phyloP scores from a whole-genome alignment of 768 basidiomycete species.

The Hemileccinum rubropunctum region DNA sequence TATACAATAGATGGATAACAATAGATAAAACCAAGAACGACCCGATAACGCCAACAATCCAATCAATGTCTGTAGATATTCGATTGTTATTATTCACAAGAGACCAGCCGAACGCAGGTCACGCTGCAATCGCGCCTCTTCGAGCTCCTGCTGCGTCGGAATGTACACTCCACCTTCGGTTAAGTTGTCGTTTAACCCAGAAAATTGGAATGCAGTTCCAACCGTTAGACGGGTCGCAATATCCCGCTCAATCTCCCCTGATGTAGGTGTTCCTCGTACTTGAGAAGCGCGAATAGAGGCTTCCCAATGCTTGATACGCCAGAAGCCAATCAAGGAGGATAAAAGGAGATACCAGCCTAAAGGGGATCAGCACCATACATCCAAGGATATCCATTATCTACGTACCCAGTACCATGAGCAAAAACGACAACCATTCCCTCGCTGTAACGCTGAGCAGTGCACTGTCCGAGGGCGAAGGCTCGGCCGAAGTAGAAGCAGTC shows the following conservation, averaged over 20 bases:
- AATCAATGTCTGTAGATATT: not conserved
- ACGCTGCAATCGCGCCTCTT: slow-evolving; percentile 46
- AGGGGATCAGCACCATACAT: slow-evolving; percentile 1
- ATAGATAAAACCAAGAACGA: slow-evolving; percentile 9
- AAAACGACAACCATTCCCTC: slow-evolving; percentile 86
- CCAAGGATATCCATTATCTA: not conserved
- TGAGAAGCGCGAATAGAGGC: slow-evolving; percentile 53
- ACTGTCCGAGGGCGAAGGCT: slow-evolving; percentile 14
- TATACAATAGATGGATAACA: slow-evolving; percentile 21
- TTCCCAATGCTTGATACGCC: slow-evolving; percentile 87
- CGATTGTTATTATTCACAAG: slow-evolving; percentile 29
- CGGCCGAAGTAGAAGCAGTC: slow-evolving; percentile 25
- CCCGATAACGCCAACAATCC: not conserved
- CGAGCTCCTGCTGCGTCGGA: slow-evolving; percentile 30
- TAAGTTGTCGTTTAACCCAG: slow-evolving; percentile 24
- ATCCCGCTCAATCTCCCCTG: slow-evolving; percentile 52
- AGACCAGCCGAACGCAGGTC: slow-evolving; percentile 57
- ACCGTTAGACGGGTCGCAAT: slow-evolving; percentile 49
- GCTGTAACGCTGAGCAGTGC: slow-evolving; percentile 43
- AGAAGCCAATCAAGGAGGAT: slow-evolving; percentile 77
- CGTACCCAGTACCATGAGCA: slow-evolving; percentile 85
- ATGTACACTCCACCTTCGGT: slow-evolving; percentile 12
- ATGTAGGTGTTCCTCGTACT: slow-evolving; percentile 17
- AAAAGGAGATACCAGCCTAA: slow-evolving; percentile 89
- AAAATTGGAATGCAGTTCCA: slow-evolving; percentile 50